Evolutionary conservation across 495 filamentous ascomycete genomes (phyloP).

Genomic region (Podospora conica): DNA sequence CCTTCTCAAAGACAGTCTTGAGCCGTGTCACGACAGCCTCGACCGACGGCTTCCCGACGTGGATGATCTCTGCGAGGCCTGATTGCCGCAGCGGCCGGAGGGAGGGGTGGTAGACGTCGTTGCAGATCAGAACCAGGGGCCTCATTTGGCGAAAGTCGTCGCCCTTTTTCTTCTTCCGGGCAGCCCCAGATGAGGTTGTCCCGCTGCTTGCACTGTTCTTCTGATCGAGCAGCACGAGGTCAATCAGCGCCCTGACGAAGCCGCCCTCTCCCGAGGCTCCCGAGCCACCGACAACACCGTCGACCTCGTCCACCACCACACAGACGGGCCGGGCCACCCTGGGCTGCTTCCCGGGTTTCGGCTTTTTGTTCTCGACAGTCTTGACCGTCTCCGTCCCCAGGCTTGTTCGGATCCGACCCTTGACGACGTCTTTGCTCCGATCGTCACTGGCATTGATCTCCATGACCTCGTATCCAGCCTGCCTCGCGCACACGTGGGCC

Average conservation of each 20-base stretch:
- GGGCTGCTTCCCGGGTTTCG: conserved; percentile 50
- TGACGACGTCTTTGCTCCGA: conserved; percentile 70
- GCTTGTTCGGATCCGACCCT: conserved; percentile 79
- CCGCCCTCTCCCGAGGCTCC: conserved; percentile 67
- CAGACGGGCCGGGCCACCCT: conserved; percentile 84
- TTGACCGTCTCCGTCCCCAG: conserved; percentile 89
- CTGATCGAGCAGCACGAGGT: conserved; percentile 77
- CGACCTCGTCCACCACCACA: conserved; percentile 92
- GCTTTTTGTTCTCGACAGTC: conserved; percentile 61
- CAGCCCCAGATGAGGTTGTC: conserved; percentile 23
- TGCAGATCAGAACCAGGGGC: conserved; percentile 90
- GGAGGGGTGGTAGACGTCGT: conserved; percentile 92
- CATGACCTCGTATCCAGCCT: conserved; percentile 91
- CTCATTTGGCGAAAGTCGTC: conserved; percentile 81
- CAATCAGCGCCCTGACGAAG: conserved; percentile 91
- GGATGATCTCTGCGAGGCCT: conserved; percentile 79
- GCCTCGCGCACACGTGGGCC: conserved; percentile 89
- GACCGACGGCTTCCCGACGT: conserved; percentile 79
- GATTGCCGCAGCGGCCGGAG: conserved; percentile 77
- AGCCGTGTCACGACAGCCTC: conserved; percentile 80
- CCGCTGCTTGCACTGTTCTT: conserved; percentile 57
- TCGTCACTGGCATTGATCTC: conserved; percentile 86
- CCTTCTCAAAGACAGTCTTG: conserved; percentile 74
- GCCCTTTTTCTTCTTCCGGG: conserved; percentile 51
- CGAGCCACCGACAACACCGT: conserved; percentile 79